Base-by-base conservation (phyloP, 305 asterid species). In the Nicotiana rustica region DNA sequence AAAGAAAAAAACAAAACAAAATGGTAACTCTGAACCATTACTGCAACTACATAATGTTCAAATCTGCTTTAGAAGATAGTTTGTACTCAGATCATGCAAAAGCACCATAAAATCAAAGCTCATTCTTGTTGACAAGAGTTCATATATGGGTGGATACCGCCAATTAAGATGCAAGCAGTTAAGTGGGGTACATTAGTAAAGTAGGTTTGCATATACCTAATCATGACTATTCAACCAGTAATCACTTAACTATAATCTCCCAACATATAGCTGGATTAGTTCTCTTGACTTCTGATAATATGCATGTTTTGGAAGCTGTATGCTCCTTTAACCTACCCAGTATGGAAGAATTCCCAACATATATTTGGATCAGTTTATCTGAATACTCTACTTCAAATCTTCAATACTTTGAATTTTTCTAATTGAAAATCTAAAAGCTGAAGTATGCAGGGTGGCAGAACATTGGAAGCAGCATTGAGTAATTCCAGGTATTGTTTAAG, bases 401-500 rank as follows among this genome's bases (percentile, higher is more conserved):
- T 25, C 78, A 47, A 3, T 71, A 10, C 78, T 21, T 35, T 4
- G 21, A 73, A 19, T 21, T 47, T 73, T 73, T 18, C 79, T 47
- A 73, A 21, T 18, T 60, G 15, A 77, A 84, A 80, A 86, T 82
- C 84, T 90, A 80, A 86, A 44, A 29, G 49, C 33, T 73, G 76
- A 81, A 82, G 83, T 84, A 29, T 61, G 56, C 96, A 96, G 98
- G 98, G 99, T 85, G 88, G 91, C 87, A 80, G 36, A 52, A 95
- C 89, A 86, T 85, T 96, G 90, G 90, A 92, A n/a, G 91, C 93
- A 62, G 87, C 93, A 73, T 93, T 93, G 81, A 64, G 85, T 81
- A 90, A 88, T 83, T 91, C 94, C 14, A 87, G 82, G 44, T 91
- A 93, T 71, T 88, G 93, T 83, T 84, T 96, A 65, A 89, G 90